phyloP scores from a whole-genome alignment of 345 rosid genomes.

The Eucalyptus curtisii region DNA sequence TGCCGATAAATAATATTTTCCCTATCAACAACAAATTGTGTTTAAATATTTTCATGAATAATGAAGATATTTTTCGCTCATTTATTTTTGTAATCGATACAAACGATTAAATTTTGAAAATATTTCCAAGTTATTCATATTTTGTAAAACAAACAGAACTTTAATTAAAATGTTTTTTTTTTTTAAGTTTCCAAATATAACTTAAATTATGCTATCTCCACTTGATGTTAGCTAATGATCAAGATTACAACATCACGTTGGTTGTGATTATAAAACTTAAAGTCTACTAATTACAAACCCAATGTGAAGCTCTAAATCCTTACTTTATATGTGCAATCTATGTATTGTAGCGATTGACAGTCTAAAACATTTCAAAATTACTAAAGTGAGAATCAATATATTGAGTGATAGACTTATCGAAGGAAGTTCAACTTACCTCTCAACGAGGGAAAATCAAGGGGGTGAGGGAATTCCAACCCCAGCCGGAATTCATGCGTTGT shows the following conservation, averaged over 20 bases:
- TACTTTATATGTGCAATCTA: background rate
- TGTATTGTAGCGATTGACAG: background rate
- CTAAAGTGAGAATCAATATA: background rate
- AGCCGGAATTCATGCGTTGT: background rate
- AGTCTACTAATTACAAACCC: background rate
- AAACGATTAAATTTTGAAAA: too few species aligned
- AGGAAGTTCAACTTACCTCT: background rate
- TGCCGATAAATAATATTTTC: background rate
- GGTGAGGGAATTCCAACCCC: background rate
- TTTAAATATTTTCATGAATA: too few species aligned
- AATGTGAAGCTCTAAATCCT: background rate
- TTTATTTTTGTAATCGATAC: accelerated
- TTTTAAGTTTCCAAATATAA: background rate
- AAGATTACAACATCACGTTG: background rate
- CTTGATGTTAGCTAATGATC: background rate
- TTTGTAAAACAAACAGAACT: too few species aligned
- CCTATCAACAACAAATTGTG: background rate
- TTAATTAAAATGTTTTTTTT: too few species aligned
- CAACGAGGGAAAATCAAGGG: too few species aligned
- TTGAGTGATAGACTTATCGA: background rate
- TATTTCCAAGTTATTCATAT: background rate
- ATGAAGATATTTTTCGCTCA: too few species aligned
- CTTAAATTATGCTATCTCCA: background rate
- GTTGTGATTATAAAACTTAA: background rate
- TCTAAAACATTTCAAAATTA: background rate